Percentiles rank a stretch among this genome's conserved stretches.
Conservation (phyloP, 2,329 filamentous ascomycete genomes). For the Stachybotrys elegans region DNA sequence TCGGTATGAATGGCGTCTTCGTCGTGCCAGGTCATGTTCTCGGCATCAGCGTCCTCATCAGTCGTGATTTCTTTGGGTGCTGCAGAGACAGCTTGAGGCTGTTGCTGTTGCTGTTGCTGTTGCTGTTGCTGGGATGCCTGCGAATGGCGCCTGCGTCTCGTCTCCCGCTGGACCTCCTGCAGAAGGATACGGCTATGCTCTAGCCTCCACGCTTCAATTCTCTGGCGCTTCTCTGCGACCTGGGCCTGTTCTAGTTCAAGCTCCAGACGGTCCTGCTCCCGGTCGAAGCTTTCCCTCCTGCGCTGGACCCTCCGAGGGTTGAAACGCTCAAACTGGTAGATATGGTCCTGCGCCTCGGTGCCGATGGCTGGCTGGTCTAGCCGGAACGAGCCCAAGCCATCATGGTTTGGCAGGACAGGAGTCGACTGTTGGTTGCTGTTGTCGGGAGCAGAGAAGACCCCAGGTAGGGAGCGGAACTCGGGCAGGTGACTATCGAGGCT, state of each 20-base stretch:
- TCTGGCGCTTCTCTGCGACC: slow-evolving; percentile 69
- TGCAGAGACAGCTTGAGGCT: slow-evolving; percentile 18
- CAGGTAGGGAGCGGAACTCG: slow-evolving; percentile 68
- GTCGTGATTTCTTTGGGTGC: slow-evolving; percentile 17
- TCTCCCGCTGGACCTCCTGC: slow-evolving; percentile 86
- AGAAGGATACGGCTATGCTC: slow-evolving; percentile 84
- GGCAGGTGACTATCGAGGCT: slow-evolving; percentile 89
- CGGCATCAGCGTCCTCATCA: slow-evolving; percentile 26
- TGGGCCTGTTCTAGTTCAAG: slow-evolving; percentile 50
- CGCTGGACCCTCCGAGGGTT: slow-evolving; percentile 64
- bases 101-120: background rate
- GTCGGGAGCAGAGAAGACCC: slow-evolving; percentile 16
- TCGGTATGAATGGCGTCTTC: slow-evolving; percentile 39
- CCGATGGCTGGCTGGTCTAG: slow-evolving; percentile 51
- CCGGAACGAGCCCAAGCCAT: slow-evolving; percentile 84
- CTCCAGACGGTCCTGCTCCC: slow-evolving; percentile 47
- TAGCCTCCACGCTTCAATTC: slow-evolving; percentile 87
- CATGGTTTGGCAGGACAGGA: slow-evolving; percentile 81
- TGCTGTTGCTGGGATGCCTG: slow-evolving; percentile 36
- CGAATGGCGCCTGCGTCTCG: slow-evolving; percentile 61
- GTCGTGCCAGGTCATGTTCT: slow-evolving; percentile 48
- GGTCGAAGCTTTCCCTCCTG: slow-evolving; percentile 47
- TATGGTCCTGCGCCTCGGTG: slow-evolving; percentile 67
- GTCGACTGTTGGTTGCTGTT: slow-evolving; percentile 39
- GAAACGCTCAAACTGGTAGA: slow-evolving; percentile 85